A percentile compares a stretch with the other conserved stretches of the same genome.
Conservation (phyloP, 1,139 yeast genomes). For the Lodderomyces beijingensis region DNA sequence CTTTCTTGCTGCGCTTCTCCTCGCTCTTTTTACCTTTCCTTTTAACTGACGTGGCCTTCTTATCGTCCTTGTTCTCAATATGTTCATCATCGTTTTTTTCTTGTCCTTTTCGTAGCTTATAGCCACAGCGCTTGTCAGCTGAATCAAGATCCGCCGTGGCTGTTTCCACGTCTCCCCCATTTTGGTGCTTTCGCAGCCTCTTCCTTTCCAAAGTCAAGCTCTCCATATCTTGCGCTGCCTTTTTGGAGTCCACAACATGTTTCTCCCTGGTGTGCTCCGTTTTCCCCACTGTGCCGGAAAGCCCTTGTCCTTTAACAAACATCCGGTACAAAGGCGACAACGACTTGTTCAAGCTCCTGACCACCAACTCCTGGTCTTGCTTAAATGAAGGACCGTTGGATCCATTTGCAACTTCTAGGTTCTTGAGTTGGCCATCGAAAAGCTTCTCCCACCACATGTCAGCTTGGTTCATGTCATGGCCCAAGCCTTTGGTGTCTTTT, state of each 20-base stretch:
- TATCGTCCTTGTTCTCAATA: slow-evolving; percentile 10
- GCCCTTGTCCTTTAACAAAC: slow-evolving; percentile 84
- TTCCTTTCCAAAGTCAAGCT: slow-evolving; percentile 17
- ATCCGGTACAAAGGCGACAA: slow-evolving; percentile 61
- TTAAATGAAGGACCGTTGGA: slow-evolving; percentile 25
- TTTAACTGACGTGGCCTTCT: slow-evolving; percentile 7
- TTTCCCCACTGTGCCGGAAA: slow-evolving; percentile 69
- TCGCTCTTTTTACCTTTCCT: slow-evolving; percentile 17
- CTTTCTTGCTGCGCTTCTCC: slow-evolving; percentile 17
- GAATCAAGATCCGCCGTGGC: too few species aligned
- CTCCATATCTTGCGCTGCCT: slow-evolving; percentile 12
- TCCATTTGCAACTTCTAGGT: slow-evolving; percentile 55
- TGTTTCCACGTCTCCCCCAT: slow-evolving; percentile 11
- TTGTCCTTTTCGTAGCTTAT: too few species aligned
- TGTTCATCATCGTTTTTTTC: too few species aligned
- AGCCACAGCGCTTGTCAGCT: slow-evolving; percentile 15
- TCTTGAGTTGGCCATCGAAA: slow-evolving; percentile 88
- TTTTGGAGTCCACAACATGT: slow-evolving; percentile 14
- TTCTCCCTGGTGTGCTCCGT: slow-evolving; percentile 16
- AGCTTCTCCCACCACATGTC: slow-evolving; percentile 97
- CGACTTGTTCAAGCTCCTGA: slow-evolving; percentile 34
- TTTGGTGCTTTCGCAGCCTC: slow-evolving; percentile 12
- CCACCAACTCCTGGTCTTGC: slow-evolving; percentile 39
- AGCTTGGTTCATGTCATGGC: slow-evolving; percentile 62
- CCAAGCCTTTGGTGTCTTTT: slow-evolving; percentile 85